Base-by-base conservation (phyloP, 345 rosid genomes). In the Aquilaria sinensis region DNA sequence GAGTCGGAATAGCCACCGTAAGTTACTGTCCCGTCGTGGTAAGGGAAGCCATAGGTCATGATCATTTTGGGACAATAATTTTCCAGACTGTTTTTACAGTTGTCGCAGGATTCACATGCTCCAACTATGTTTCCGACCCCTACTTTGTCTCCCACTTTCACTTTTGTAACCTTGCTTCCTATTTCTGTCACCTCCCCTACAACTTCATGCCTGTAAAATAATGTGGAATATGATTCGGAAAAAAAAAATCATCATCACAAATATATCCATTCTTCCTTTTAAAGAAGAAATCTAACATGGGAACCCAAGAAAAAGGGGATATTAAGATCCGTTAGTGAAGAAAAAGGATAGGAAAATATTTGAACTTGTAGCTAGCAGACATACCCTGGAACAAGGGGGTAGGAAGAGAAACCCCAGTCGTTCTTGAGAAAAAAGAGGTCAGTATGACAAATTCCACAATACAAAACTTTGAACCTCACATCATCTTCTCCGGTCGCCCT, bases 371-470 rank as follows among this genome's bases (percentile, higher is more conserved):
- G 7, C 10, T 10, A 58, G 23, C 23, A 23, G 12, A 45, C 55
- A 37, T 74, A 85, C 88, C 89, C 84, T 0, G 89, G 89, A 9
- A 86, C 78, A 16, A 79, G 43, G 7, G 92, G 92, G 56, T 79
- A 83, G 11, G 53, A 31, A 4, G 78, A 47, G 30, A 10, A 5
- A 0, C 84, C 86, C 83, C 85, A 83, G 11, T 77, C 82, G 37
- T 78, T 79, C 68, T 69, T 83, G 5, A 76, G 50, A 69, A 60
- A 74, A 54, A 71, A 72, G 45, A 81, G 65, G 68, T 81, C 85
- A n/a, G 80, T 51, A 54, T 79, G 86, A 48, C 86, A 83, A 23
- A 86, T 79, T 34, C 88, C 88, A 67, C 88, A 79, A 7, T 49
- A 49, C 52, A 49, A 49, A 49, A 49, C 12, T 11, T 49, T 49